Percentiles rank a stretch among this genome's conserved stretches.
Conservation (phyloP, 1,284 basidiomycete species). For the Ustilago crameri region DNA sequence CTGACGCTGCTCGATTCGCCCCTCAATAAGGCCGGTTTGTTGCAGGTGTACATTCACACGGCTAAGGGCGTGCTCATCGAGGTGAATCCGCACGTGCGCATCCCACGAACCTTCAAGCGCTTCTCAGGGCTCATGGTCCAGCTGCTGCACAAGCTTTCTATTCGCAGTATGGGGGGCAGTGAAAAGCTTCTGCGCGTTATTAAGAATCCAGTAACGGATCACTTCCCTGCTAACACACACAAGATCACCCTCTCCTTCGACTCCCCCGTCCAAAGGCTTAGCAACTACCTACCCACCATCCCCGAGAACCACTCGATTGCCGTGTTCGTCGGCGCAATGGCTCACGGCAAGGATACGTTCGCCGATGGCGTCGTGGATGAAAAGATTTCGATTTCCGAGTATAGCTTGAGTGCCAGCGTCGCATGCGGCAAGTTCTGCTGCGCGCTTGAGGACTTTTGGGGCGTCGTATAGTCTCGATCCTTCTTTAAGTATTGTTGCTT, state of each 20-base stretch:
- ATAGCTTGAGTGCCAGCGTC: constrained; percentile 89
- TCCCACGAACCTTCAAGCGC: constrained; percentile 97
- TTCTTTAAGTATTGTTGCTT: not conserved
- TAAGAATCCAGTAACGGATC: constrained; percentile 96
- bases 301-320: constrained; percentile 89
- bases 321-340: constrained; percentile 89
- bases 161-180: constrained; percentile 92
- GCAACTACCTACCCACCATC: constrained; percentile 81
- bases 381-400: constrained; percentile 96
- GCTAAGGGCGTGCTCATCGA: constrained; percentile 96
- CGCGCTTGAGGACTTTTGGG: constrained; percentile 71
- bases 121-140: constrained; percentile 99
- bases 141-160: constrained; percentile 93
- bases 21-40: constrained; percentile 93
- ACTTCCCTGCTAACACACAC: constrained; percentile 93
- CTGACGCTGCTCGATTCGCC: constrained; percentile 96
- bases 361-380: constrained; percentile 95
- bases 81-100: constrained; percentile 96
- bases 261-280: constrained; percentile 83
- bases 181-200: constrained; percentile 97
- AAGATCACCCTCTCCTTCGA: constrained; percentile 91
- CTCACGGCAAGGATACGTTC: constrained; percentile 84
- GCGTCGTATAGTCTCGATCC: constrained; percentile 60
- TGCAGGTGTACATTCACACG: constrained; percentile 99
- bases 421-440: constrained; percentile 93